Evolutionary conservation across 768 basidiomycete genomes (phyloP), one percentile per base, ranked within the genome.

Genomic region (Psilocybe sp.): DNA sequence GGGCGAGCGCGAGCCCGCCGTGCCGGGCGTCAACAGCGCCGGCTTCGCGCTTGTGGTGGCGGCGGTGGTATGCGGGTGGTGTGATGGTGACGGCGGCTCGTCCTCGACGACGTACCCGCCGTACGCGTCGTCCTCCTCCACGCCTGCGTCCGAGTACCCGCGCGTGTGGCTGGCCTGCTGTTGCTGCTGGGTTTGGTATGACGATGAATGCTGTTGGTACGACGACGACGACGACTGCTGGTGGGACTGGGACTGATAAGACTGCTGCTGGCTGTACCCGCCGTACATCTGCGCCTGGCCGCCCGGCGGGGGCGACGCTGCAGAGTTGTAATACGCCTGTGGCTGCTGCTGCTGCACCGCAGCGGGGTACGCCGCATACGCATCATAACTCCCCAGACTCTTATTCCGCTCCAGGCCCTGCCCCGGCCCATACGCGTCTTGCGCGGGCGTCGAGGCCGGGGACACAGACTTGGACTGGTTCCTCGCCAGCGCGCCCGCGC

Each of bases 21-120:
- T 45, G 14, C 13, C 20, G 6, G 7, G 31, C 28, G 35, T 8
- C 44, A 20, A 34, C 32, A 40, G 35, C 23, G 7, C n/a, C 18
- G 41, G 23, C 10, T 36, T n/a, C n/a, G n/a, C n/a, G n/a, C n/a
- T n/a, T n/a, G n/a, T n/a, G n/a, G n/a, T n/a, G n/a, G n/a, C n/a
- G n/a, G n/a, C n/a, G n/a, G n/a, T n/a, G n/a, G n/a, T n/a, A n/a
- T n/a, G n/a, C n/a, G n/a, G n/a, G n/a, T n/a, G n/a, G n/a, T n/a
- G n/a, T n/a, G n/a, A n/a, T n/a, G n/a, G n/a, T n/a, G n/a, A n/a
- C 23, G 7, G 15, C 18, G 41, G 23, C 10, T 36, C 40, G 12
- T 45, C 55, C 4, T 63, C 63, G 1, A 46, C 61, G 1, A 65
- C 61, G 39, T 66, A 69, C n/a, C 70, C 70, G 1, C 64, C 70